Percentiles rank a stretch among this genome's conserved stretches.
These are phyloP conservation scores for Elaeagnus macrophylla DNA, from an alignment of 306 rosid genomes.

Conservation along the genomic window DNA sequence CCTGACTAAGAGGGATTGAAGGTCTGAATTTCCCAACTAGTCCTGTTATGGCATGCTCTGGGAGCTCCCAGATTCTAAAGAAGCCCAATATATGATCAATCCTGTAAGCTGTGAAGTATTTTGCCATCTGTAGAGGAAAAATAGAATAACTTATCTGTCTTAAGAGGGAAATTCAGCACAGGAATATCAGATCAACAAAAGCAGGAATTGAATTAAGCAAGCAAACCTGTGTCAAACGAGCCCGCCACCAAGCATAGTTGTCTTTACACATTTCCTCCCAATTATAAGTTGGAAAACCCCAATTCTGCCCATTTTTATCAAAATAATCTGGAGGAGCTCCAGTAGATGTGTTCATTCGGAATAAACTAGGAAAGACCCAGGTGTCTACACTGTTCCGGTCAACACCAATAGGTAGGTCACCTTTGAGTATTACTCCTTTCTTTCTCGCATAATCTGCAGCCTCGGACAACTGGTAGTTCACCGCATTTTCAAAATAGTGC, in stretches of 20 bases:
- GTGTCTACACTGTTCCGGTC: slow-evolving; percentile 95
- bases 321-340: slow-evolving; percentile 99
- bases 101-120: slow-evolving; percentile 92
- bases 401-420: slow-evolving; percentile 96
- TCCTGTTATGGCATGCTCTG: slow-evolving; percentile 85
- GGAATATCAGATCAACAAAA: slow-evolving; percentile 17
- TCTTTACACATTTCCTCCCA: slow-evolving; percentile 99
- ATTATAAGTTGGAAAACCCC: slow-evolving; percentile 99
- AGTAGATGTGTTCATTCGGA: slow-evolving; percentile 92
- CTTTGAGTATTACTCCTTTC: slow-evolving; percentile 84
- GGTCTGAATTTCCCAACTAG: slow-evolving; percentile 91
- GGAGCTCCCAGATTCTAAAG: slow-evolving; percentile 97
- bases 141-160: slow-evolving; percentile 25
- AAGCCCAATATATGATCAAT: slow-evolving; percentile 95
- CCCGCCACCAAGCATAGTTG: slow-evolving; percentile 92
- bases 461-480: slow-evolving; percentile 56
- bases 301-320: slow-evolving; percentile 97
- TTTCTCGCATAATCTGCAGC: slow-evolving; percentile 82
- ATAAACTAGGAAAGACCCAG: slow-evolving; percentile 84
- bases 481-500: slow-evolving; percentile 17
- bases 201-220: background rate
- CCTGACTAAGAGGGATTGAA: slow-evolving; percentile 91
- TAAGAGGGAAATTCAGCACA: slow-evolving; percentile 10
- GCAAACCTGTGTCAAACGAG: slow-evolving; percentile 84
- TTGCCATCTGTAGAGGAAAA: slow-evolving; percentile 72